Percentiles rank a stretch among this genome's conserved stretches.
These are phyloP conservation scores for Tetradesmus obliquus DNA, from an alignment of 139 green algal species.

Conservation along the genomic window DNA sequence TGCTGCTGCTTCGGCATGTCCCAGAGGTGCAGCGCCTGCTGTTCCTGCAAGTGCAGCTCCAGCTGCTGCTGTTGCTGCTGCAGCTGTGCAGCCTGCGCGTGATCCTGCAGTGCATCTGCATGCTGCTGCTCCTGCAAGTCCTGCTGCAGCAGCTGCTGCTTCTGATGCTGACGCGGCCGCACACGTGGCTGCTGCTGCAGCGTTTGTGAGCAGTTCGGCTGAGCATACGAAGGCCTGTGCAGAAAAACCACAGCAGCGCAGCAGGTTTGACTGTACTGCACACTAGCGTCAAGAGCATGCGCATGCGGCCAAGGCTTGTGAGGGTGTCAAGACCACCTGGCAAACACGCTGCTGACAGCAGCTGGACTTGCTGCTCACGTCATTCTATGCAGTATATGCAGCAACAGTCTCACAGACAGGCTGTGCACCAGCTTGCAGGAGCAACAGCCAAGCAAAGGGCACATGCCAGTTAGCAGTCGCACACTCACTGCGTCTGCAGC, in stretches of 20 bases:
- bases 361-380: too few species aligned
- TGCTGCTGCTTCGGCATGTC: not conserved
- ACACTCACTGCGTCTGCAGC: not conserved
- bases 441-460: too few species aligned
- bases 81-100: not conserved
- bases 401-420: too few species aligned
- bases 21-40: not conserved
- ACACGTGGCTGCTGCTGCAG: not conserved
- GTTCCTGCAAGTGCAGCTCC: not conserved
- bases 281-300: too few species aligned
- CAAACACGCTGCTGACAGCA: too few species aligned
- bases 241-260: not conserved
- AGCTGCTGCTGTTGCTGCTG: constrained; percentile 8
- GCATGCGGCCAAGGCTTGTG: too few species aligned
- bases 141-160: not conserved
- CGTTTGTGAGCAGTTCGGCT: not conserved
- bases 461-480: too few species aligned
- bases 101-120: not conserved
- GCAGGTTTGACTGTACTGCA: too few species aligned
- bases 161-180: not conserved
- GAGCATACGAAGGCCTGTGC: not conserved
- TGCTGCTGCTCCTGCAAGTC: not conserved
- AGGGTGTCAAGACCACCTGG: too few species aligned
- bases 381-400: too few species aligned
- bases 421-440: too few species aligned